Percentiles rank a stretch among this genome's conserved stretches.
Evolutionary conservation across 306 rosid genomes (phyloP).

Genomic region (Trifolium repens): DNA sequence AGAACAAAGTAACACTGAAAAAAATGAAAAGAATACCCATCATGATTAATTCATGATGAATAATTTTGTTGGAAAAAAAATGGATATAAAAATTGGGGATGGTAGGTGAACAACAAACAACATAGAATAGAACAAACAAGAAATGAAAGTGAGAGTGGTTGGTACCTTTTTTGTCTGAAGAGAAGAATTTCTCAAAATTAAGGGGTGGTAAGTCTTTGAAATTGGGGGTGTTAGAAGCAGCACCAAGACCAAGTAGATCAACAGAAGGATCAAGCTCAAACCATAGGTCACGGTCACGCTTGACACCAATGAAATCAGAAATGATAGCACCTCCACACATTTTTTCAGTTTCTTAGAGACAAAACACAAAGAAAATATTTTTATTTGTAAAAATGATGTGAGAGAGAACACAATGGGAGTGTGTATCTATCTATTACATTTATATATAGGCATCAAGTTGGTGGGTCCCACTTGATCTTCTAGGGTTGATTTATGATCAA

Average conservation of each 20-base stretch:
- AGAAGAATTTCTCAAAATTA: not conserved
- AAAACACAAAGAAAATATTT: not conserved
- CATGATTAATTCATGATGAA: constrained; percentile 3
- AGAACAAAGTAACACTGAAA: not conserved
- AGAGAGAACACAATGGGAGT: not conserved
- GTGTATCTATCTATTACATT: not conserved
- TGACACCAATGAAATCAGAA: constrained; percentile 63
- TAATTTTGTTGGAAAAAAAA: constrained; percentile 13
- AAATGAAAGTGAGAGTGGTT: constrained; percentile 5
- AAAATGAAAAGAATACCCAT: not conserved
- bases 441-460: not conserved
- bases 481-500: not conserved
- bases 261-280: constrained; percentile 64
- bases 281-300: constrained; percentile 67
- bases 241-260: constrained; percentile 63
- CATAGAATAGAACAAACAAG: not conserved
- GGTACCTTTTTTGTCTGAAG: constrained; percentile 40
- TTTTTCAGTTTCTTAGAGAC: not conserved
- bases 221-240: not conserved
- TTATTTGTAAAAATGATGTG: not conserved
- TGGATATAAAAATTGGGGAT: not conserved
- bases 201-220: not conserved
- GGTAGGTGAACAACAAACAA: constrained; percentile 7
- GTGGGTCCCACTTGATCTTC: not conserved
- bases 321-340: constrained; percentile 99